phyloP scores from a whole-genome alignment of 768 basidiomycete genomes.

The Stropharia rugosoannulata region DNA sequence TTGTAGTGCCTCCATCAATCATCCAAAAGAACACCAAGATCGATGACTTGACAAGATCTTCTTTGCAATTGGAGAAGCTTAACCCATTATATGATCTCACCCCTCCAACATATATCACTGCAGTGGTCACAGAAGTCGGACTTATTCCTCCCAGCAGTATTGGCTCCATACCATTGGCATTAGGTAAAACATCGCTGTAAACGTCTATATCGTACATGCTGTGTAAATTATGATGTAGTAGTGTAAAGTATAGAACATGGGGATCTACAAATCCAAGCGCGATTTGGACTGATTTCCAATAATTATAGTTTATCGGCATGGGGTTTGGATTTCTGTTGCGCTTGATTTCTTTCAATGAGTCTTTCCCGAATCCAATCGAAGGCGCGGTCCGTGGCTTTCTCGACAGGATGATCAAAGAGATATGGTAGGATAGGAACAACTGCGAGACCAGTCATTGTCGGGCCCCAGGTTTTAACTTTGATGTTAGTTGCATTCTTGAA shows the following conservation, averaged over 20 bases:
- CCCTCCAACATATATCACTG: constrained; percentile 88
- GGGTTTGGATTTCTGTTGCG: background rate
- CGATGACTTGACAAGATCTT: constrained; percentile 23
- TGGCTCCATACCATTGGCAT: constrained; percentile 75
- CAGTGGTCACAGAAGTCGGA: constrained; percentile 96
- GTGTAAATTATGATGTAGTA: background rate
- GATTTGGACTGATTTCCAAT: too few species aligned
- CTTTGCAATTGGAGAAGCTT: constrained; percentile 68
- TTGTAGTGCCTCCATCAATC: constrained; percentile 35
- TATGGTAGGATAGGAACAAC: constrained; percentile 75
- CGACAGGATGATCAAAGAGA: constrained; percentile 79
- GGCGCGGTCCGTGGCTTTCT: constrained; percentile 60
- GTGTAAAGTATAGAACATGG: constrained; percentile 9
- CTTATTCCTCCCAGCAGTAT: constrained; percentile 93
- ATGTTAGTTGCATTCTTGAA: constrained; percentile 60
- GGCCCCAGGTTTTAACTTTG: constrained; percentile 70
- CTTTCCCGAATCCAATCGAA: constrained; percentile 72
- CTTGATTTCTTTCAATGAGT: constrained; percentile 38
- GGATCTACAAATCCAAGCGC: background rate
- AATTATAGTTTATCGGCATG: background rate
- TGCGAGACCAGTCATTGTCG: constrained; percentile 70
- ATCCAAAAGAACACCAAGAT: constrained; percentile 25
- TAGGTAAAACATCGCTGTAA: constrained; percentile 50
- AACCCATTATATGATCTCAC: constrained; percentile 95
- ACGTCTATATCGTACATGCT: background rate